Evolutionary conservation across 331 rosid genomes (phyloP).

Genomic region (Quercus tomentella): DNA sequence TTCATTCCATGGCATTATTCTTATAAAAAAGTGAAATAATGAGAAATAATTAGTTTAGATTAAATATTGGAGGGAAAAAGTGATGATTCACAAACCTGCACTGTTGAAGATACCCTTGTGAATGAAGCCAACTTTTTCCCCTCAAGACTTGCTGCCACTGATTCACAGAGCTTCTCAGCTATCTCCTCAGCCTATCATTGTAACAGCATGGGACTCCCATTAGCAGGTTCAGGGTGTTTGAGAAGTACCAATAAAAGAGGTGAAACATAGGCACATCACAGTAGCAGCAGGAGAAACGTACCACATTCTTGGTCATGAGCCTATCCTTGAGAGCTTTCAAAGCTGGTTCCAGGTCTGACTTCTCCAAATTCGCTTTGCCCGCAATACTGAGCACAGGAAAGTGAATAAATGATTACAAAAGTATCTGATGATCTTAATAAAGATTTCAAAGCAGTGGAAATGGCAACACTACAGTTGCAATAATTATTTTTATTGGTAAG

Average conservation of each 20-base stretch:
- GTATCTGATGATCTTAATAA: constrained; percentile 1
- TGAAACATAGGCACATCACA: background rate
- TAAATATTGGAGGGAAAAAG: constrained; percentile 3
- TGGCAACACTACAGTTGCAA: background rate
- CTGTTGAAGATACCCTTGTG: constrained; percentile 95
- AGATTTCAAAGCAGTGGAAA: constrained; percentile 1
- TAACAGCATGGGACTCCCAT: constrained; percentile 20
- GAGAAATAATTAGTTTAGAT: background rate
- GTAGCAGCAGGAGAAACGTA: constrained; percentile 30
- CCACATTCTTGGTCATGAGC: constrained; percentile 99
- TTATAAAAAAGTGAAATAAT: background rate
- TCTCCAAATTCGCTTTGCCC: constrained; percentile 88
- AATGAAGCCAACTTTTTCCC: constrained; percentile 94
- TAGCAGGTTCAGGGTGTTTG: constrained; percentile 8
- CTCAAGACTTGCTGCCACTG: constrained; percentile 96
- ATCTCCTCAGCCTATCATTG: constrained; percentile 87
- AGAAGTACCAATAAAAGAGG: background rate
- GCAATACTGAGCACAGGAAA: constrained; percentile 54
- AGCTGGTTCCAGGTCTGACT: constrained; percentile 84
- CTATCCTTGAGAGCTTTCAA: constrained; percentile 88
- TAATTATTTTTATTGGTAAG: no score
- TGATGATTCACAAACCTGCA: constrained; percentile 55
- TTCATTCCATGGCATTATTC: constrained; percentile 10
- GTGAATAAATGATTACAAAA: background rate
- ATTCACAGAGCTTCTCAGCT: constrained; percentile 98